Conservation (phyloP, 2,329 filamentous ascomycete genomes). For the Oidium heveae region DNA sequence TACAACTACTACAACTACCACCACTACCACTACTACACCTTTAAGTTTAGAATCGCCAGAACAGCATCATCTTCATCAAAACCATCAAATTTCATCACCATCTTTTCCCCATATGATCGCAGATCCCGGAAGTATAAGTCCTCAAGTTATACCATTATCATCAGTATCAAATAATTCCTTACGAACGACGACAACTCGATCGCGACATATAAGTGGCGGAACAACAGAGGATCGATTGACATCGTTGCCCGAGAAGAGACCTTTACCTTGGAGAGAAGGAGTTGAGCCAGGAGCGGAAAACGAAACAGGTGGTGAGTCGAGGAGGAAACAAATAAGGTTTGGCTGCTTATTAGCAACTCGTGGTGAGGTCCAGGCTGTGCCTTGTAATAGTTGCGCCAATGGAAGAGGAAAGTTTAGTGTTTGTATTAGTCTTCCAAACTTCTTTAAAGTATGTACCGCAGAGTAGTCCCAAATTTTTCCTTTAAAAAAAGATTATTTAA, state of each 20-base stretch:
- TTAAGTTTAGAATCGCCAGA: slow-evolving; percentile 11
- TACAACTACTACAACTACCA: background rate
- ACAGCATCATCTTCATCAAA: slow-evolving; percentile 4
- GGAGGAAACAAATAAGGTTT: slow-evolving; percentile 14
- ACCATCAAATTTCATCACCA: slow-evolving; percentile 1
- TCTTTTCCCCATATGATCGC: no score
- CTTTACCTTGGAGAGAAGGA: slow-evolving; percentile 12
- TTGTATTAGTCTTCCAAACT: slow-evolving; percentile 13
- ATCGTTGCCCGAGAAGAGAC: slow-evolving; percentile 11
- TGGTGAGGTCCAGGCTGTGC: slow-evolving; percentile 8
- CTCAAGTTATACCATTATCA: background rate
- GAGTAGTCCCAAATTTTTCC: background rate
- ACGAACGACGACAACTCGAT: background rate
- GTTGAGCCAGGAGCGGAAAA: slow-evolving; percentile 12
- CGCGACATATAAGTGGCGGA: slow-evolving; percentile 1
- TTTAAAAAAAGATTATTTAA: no score
- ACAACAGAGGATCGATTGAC: slow-evolving; percentile 12
- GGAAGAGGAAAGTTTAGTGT: slow-evolving; percentile 13
- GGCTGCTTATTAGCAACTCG: slow-evolving; percentile 13
- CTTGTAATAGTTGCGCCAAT: slow-evolving; percentile 12
- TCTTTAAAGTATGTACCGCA: slow-evolving; percentile 8
- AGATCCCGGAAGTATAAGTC: background rate
- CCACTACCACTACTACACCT: background rate
- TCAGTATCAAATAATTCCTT: background rate
- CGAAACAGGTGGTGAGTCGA: slow-evolving; percentile 13